Percentiles rank a stretch among this genome's conserved stretches.
Conservation (phyloP, 2,329 filamentous ascomycete genomes). For the Chaetomiaceae sp. region DNA sequence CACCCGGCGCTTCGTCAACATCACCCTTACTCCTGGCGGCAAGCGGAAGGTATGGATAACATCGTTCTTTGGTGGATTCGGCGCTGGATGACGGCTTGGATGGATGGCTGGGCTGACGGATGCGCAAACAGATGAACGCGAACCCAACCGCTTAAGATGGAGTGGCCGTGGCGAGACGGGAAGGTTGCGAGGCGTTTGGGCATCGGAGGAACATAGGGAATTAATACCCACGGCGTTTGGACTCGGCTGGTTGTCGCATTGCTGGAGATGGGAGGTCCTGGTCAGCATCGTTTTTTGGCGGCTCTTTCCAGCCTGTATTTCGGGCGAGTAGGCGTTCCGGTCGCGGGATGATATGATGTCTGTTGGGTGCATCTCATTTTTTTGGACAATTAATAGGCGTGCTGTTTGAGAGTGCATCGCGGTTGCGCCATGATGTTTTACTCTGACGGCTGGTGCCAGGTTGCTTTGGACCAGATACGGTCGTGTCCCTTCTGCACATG, state of each 20-base stretch:
- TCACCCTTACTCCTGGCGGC: conserved; percentile 83
- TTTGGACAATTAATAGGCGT: neutral
- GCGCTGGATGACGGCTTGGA: too few relatives aligned
- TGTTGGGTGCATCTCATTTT: conserved; percentile 1
- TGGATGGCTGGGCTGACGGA: too few relatives aligned
- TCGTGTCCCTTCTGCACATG: too few relatives aligned
- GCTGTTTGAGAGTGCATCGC: too few relatives aligned
- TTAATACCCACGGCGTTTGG: conserved; percentile 13
- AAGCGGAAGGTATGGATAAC: conserved; percentile 99
- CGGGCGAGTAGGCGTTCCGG: conserved; percentile 22
- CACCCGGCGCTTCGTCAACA: conserved; percentile 97
- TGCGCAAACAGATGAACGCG: conserved; percentile 25
- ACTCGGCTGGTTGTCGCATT: conserved; percentile 11
- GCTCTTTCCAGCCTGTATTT: conserved; percentile 16
- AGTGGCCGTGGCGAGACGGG: neutral
- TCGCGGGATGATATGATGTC: conserved; percentile 19
- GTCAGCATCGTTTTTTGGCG: conserved; percentile 8
- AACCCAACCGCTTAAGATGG: conserved; percentile 24
- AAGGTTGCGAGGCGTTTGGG: neutral
- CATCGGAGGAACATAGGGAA: neutral
- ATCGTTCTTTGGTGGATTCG: too few relatives aligned
- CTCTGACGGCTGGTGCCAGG: neutral
- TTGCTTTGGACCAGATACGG: too few relatives aligned
- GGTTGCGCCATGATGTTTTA: too few relatives aligned
- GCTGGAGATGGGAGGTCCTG: conserved; percentile 1